Evolutionary conservation across 345 rosid species (phyloP), one percentile per base, ranked within the genome.

Genomic region (Jatropha curcas): DNA sequence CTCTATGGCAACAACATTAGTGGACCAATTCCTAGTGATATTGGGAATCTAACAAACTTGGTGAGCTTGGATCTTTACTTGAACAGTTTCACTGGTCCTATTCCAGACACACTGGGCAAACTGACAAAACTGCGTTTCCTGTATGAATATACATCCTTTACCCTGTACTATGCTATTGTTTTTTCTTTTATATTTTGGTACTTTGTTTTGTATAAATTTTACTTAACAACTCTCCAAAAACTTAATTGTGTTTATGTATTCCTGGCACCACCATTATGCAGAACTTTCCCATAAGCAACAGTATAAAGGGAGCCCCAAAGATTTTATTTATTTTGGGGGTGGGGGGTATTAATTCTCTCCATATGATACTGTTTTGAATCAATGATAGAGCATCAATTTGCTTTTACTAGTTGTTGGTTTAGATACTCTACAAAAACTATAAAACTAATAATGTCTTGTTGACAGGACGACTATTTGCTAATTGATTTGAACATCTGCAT

Each of bases 41-140:
- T 83, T 60, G 82, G 86, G 67, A 77, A 80, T 48, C 71, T 83
- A 62, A 80, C 80, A 4, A 77, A 80, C 67, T 69, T 83, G 77
- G 78, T 74, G 73, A 83, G 86, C 82, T 80, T 83, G 84, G 86
- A 83, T 69, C 84, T 83, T 56, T 83, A 83, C 80, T 48, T 77
- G 68, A 83, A 83, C 65, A 74, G 55, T 53, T 77, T 83, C 70
- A 71, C 39, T 7, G 82, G 86, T 28, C 80, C 58, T 62, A 77
- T 83, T 74, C 86, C 86, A 39, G 81, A 72, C 24, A 14, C 82
- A 35, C 69, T 83, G 82, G 78, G 84, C 30, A 75, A 74, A 71
- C 71, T 83, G 80, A 74, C 71, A 33, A 75, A 75, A 55, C 52
- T 83, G 57, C 80, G 74, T 43, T 83, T 77, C 67, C 80, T 83